A percentile compares a stretch with the other conserved stretches of the same genome.
Evolutionary conservation across 2,329 filamentous ascomycete genomes (phyloP).

Genomic region (Cercospora zeae-maydis): DNA sequence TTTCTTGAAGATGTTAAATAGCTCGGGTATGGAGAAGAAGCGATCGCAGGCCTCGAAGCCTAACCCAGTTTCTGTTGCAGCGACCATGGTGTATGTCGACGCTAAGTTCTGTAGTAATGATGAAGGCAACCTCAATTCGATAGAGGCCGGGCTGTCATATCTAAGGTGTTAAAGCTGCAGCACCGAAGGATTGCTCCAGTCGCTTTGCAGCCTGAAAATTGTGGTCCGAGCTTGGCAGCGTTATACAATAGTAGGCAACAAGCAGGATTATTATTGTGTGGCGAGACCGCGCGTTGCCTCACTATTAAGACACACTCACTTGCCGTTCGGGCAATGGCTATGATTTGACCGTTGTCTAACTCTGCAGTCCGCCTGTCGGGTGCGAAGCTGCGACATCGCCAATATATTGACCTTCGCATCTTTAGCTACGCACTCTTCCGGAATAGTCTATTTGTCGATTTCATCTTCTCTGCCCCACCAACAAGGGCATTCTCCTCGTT

Average conservation of each 20-base stretch:
- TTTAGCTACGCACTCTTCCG: too few relatives aligned
- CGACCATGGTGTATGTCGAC: not conserved
- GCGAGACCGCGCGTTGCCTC: too few relatives aligned
- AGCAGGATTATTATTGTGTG: not conserved
- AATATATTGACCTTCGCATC: too few relatives aligned
- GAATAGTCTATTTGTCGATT: too few relatives aligned
- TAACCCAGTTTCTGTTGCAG: not conserved
- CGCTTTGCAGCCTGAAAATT: not conserved
- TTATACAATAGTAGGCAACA: not conserved
- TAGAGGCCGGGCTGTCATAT: not conserved
- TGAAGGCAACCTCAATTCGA: not conserved
- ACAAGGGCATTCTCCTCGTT: too few relatives aligned
- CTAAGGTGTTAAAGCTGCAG: not conserved
- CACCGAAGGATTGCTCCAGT: not conserved
- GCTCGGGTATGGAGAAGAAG: conserved; percentile 19
- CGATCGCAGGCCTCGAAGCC: conserved; percentile 9
- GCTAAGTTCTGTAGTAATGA: not conserved
- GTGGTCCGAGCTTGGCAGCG: not conserved
- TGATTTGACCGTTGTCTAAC: too few relatives aligned
- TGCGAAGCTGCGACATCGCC: too few relatives aligned
- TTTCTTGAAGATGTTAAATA: conserved; percentile 13
- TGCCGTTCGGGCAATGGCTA: too few relatives aligned
- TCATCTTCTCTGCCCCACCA: too few relatives aligned
- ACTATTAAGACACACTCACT: too few relatives aligned
- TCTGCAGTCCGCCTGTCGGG: too few relatives aligned